Base-by-base conservation (phyloP, 2,329 filamentous ascomycete species). In the Aspergillus sergii region DNA sequence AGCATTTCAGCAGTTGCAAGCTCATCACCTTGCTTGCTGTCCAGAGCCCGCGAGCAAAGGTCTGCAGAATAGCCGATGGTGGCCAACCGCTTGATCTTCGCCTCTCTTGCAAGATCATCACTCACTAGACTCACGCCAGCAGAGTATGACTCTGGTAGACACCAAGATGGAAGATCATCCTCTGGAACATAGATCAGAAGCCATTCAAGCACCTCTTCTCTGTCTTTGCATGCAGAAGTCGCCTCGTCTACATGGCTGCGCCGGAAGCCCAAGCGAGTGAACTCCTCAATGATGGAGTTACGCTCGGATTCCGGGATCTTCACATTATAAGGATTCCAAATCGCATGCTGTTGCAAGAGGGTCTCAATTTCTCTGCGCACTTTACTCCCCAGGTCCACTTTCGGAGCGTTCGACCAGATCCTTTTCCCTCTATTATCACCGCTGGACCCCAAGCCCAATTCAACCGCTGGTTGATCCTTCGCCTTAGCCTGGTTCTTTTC, bases 181-280 rank as follows among this genome's bases (percentile, higher is more conserved):
- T 99, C 95, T 1, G 95, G 95, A 2, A 99, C 93, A 78, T 99
- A 94, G 58, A 98, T 94, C 56, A 99, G 85, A 19, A 99, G 85
- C 95, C 95, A 99, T 76, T 98, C 94, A 2, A 99, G 84, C 19
- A 93, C 90, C 79, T 99, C 95, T 75, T 97, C 94, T 34, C 91
- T 86, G 75, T 97, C 93, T 76, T 94, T 96, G 81, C 94, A 97
- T 71, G 94, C 88, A 51, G 88, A 88, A 1, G 91, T 87, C 10
- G 95, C 94, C 79, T 99, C 95, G 73, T 96, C 89, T 46, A 94
- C 87, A 74, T 99, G 95, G 71, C 91, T 96, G 71, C 84, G 85
- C n/a, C 94, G 89, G 76, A 99, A 99, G 0, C 93, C 94, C 57
- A 96, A 84, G n/a, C 83, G 86, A 26, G 84, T 84, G 41, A 98